Base-by-base conservation (phyloP, 164 flowering plant species). In the Paratinospora sagittata region DNA sequence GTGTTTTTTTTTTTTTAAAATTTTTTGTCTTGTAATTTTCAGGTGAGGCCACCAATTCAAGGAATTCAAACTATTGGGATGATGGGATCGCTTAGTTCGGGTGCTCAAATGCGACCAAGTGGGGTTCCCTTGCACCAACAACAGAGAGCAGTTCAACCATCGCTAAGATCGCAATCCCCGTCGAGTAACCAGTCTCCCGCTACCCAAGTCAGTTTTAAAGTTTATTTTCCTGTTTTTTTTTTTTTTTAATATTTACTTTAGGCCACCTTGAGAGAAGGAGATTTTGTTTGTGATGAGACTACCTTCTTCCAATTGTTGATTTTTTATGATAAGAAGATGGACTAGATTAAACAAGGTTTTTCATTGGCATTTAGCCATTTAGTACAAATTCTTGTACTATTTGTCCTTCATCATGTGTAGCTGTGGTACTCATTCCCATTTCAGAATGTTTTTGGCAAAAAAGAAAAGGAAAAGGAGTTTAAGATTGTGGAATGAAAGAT, bases 41-140 rank as follows among this genome's bases (percentile, higher is more conserved):
- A 90, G 97, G 83, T 68, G 47, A 85, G 90, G 66, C 85, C 76
- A 1, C 70, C 84, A 0, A 71, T 84, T 62, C 87, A 76, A 72
- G 90, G 88, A 75, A 71, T 81, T 41, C 86, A 81, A 73, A 81
- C 77, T 55, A 80, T 77, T 27, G 92, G 91, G 61, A 85, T 86
- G 84, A 72, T 81, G 71, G 89, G 86, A 41, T 72, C 89, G 30
- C 75, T 81, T 21, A 84, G 85, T 68, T 73, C 90, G 8, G 76
- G 82, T 64, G 79, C 93, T 6, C 85, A 85, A 74, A 69, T 89
- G 79, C 83, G 90, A 41, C 85, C 90, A 6, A 74, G 79, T 73
- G 88, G 84, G 26, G 70, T 85, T 70, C 52, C 85, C 49, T 68
- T 73, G 0, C 84, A 77, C 16, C 86, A 81, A 71, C 91, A 82